Conservation (phyloP, 305 asterid species). For the Euphrasia arctica region DNA sequence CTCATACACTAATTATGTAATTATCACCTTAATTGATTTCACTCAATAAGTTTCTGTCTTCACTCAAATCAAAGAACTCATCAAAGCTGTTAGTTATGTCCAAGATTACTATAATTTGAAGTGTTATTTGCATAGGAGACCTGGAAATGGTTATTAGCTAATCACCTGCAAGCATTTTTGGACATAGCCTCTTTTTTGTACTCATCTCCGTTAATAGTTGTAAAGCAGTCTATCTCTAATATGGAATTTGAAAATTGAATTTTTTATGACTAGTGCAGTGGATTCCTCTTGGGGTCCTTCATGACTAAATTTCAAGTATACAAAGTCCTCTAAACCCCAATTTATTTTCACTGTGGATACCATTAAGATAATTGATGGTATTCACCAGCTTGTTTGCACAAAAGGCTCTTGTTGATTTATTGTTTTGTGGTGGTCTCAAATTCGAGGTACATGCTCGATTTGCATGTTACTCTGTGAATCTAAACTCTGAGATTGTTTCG, state of each 20-base stretch:
- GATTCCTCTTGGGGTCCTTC: neutral
- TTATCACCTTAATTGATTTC: neutral
- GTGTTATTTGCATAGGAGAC: neutral
- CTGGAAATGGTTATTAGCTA: neutral
- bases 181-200: neutral
- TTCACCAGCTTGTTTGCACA: slow-evolving; percentile 19
- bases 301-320: neutral
- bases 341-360: neutral
- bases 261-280: neutral
- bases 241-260: neutral
- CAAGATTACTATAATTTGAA: neutral
- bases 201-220: neutral
- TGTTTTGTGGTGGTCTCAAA: neutral
- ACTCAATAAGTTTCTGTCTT: neutral
- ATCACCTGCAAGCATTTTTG: neutral
- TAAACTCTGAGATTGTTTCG: slow-evolving; percentile 16
- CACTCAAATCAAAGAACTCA: neutral
- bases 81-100: neutral
- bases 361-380: slow-evolving; percentile 13
- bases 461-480: slow-evolving; percentile 7
- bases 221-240: neutral
- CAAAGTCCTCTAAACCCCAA: slow-evolving; percentile 7
- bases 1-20: neutral
- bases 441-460: slow-evolving; percentile 5
- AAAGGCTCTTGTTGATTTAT: slow-evolving; percentile 15